A percentile compares a stretch with the other conserved stretches of the same genome.
Conservation (phyloP, 2,329 filamentous ascomycete genomes). For the Nigrograna mackinnonii region DNA sequence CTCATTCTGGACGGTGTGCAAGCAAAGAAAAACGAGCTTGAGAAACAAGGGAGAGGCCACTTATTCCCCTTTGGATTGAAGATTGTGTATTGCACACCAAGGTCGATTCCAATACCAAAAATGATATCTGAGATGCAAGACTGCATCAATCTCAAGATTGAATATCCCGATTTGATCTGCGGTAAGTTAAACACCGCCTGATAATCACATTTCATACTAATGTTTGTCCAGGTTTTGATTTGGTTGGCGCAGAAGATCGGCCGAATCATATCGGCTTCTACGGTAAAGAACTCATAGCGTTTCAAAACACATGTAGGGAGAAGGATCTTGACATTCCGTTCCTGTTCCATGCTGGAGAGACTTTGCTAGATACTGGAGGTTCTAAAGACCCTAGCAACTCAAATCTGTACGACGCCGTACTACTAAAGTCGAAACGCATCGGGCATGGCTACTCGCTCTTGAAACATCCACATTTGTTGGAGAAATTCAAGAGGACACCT, state of each 20-base stretch:
- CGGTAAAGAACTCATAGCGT: constrained; percentile 62
- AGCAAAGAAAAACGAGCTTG: constrained; percentile 49
- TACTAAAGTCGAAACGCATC: constrained; percentile 69
- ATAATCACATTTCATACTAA: constrained; percentile 8
- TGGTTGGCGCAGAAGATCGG: constrained; percentile 69
- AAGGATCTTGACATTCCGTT: constrained; percentile 66
- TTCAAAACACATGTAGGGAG: constrained; percentile 55
- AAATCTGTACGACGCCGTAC: constrained; percentile 70
- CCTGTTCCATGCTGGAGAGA: constrained; percentile 78
- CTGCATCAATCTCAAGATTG: constrained; percentile 63
- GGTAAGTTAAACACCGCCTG: constrained; percentile 49
- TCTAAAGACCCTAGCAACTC: constrained; percentile 60
- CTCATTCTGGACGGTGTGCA: constrained; percentile 51
- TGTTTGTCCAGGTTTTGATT: constrained; percentile 61
- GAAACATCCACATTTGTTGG: constrained; percentile 65
- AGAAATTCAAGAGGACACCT: constrained; percentile 56
- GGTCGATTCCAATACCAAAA: constrained; percentile 56
- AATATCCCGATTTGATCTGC: constrained; percentile 64
- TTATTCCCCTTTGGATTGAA: constrained; percentile 67
- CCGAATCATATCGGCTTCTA: constrained; percentile 62
- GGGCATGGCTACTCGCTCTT: constrained; percentile 74
- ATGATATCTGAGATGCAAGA: constrained; percentile 61
- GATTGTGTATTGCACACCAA: constrained; percentile 72
- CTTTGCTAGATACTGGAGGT: constrained; percentile 64
- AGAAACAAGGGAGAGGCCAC: constrained; percentile 34